phyloP scores from a whole-genome alignment of 1,139 yeast species.

The Ashbya aceris region DNA sequence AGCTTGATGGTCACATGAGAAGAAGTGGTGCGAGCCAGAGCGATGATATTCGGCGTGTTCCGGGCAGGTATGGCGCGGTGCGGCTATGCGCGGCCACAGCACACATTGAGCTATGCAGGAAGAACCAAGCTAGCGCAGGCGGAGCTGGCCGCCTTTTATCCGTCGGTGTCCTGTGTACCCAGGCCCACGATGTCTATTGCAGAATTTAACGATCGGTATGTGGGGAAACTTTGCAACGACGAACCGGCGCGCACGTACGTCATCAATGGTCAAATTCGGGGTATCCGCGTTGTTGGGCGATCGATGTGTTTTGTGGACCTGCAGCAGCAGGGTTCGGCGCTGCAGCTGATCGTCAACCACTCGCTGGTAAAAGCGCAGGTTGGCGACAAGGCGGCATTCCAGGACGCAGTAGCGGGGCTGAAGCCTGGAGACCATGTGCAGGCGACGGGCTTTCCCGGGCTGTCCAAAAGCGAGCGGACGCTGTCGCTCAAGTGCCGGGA shows the following conservation, averaged over 20 bases:
- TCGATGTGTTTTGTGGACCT: conserved; percentile 28
- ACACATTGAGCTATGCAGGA: conserved; percentile 11
- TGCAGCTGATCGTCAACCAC: conserved; percentile 12
- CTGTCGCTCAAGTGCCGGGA: conserved; percentile 55
- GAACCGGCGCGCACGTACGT: conserved; percentile 6
- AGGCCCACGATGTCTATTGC: conserved; percentile 8
- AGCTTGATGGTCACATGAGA: too few relatives aligned
- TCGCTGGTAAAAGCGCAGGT: conserved; percentile 2
- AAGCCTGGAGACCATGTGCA: conserved; percentile 65
- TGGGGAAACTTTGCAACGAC: conserved; percentile 6
- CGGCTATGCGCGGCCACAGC: neutral
- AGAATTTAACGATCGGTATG: conserved; percentile 10
- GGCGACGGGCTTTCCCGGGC: conserved; percentile 60
- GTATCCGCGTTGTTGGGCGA: conserved; percentile 26
- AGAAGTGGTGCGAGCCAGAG: too few relatives aligned
- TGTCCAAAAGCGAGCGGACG: conserved; percentile 58
- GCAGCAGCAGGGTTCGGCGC: conserved; percentile 3
- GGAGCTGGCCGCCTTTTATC: conserved; percentile 16
- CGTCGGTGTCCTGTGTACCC: conserved; percentile 19
- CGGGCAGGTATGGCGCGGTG: too few relatives aligned
- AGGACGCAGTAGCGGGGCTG: conserved; percentile 37
- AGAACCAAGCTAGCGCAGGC: conserved; percentile 13
- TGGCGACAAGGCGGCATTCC: conserved; percentile 35
- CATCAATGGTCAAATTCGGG: conserved; percentile 21
- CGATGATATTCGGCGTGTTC: too few relatives aligned